Base-by-base conservation (phyloP, 2,329 filamentous ascomycete species). In the Colletotrichum sublineola region DNA sequence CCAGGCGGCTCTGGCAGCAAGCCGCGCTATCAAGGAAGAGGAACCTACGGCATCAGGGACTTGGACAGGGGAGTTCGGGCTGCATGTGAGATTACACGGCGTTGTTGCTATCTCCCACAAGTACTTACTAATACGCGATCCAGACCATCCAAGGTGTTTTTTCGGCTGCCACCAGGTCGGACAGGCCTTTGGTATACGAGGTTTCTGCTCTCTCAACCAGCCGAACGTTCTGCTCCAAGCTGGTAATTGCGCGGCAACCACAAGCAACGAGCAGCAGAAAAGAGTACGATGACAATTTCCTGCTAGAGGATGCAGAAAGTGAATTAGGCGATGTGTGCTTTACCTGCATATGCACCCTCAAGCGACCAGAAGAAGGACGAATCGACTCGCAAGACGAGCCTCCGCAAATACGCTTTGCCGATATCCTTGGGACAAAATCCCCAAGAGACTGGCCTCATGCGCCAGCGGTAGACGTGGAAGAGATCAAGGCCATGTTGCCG, bases 121-220 rank as follows among this genome's bases (percentile, higher is more conserved):
- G 3, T 24, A 24, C 24, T 60, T 18, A 48, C 71, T 73, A 48
- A 74, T 52, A 24, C 33, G 7, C 20, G 4, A 14, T 12, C 9
- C 48, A 89, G 87, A 86, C 87, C 11, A 86, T 90, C 31, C 86
- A 89, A 75, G 88, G 87, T 11, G 87, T 84, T 75, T 90, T 90
- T 76, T 86, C 86, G 2, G 82, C 85, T 31, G 80, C 81, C 0
- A 88, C 86, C 6, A 77, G 81, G 5, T 70, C 77, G 1, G 85
- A 89, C 72, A 83, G 87, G 2, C 88, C 88, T 2, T 89, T 87
- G 75, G 78, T 90, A 63, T 88, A 88, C 77, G 82, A 84, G 33
- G 85, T 88, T 3, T 81, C 82, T 2, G 78, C 81, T 5, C 74
- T 89, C 2, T 80, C 84, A 33, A 80, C 83, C 3, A 85, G 85